A percentile compares a stretch with the other conserved stretches of the same genome.
Evolutionary conservation across 768 basidiomycete genomes (phyloP).

Genomic region (Calocera viscosa): DNA sequence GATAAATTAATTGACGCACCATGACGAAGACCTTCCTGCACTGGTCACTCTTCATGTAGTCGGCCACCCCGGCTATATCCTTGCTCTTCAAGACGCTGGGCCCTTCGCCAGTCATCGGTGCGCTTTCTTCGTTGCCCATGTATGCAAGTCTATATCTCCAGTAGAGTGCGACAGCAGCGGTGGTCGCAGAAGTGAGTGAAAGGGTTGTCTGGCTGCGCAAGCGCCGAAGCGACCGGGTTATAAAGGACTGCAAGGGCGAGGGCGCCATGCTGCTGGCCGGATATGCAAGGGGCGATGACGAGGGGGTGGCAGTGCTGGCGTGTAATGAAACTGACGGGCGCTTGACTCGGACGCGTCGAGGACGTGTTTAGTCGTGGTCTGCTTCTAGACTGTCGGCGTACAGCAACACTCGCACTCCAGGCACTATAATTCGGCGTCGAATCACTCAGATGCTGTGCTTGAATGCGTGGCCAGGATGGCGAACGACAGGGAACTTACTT

Average conservation of each 20-base stretch:
- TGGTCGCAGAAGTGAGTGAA: neutral
- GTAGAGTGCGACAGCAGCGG: too few species aligned
- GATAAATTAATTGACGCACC: slow-evolving; percentile 34
- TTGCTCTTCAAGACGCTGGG: slow-evolving; percentile 10
- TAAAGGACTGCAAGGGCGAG: neutral
- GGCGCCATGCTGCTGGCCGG: neutral
- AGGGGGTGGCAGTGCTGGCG: neutral
- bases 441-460: too few species aligned
- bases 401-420: too few species aligned
- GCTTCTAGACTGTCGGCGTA: too few species aligned
- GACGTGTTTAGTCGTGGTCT: neutral
- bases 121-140: neutral
- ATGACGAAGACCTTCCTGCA: slow-evolving; percentile 63
- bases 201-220: neutral
- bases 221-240: neutral
- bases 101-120: neutral
- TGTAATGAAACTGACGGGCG: neutral
- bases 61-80: slow-evolving; percentile 32
- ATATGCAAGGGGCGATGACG: neutral
- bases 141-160: neutral
- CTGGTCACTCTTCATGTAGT: slow-evolving; percentile 53
- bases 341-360: neutral
- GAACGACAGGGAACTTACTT: too few species aligned
- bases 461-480: too few species aligned
- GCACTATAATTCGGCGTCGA: too few species aligned